Base-by-base conservation (phyloP, 73 alveolate genomes). In the Breviolum minutum region DNA sequence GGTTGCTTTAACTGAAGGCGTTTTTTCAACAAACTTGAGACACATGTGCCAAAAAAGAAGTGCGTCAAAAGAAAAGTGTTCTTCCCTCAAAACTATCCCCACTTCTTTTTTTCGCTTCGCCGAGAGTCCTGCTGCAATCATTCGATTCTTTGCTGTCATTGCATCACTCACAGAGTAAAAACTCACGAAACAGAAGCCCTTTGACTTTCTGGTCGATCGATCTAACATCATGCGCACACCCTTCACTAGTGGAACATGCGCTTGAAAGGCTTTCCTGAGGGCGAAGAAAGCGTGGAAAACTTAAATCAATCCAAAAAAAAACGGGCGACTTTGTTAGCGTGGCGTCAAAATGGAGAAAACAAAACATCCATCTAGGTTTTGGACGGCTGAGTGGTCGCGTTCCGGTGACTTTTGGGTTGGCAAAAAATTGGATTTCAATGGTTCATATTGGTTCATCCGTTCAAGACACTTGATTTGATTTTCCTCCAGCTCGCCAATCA, bases 131-230 rank as follows among this genome's bases (percentile, higher is more conserved):
- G 98, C 98, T 26, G 98, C 98, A 64, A 74, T 64, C 98, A 92
- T 92, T 60, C 98, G 98, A 63, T 92, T 92, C 69, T 76, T 92
- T 19, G 98, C 98, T 17, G 63, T 54, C 89, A 92, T 60, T 20
- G 98, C 98, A 74, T 92, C 98, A 84, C 98, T 92, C 54, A 92
- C 98, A 12, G 91, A 74, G 63, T 92, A 62, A 64, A 92, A 92
- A 61, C 40, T 74, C 91, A 92, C 98, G 90, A 92, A 92, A 84
- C 98, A 92, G 90, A 92, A 92, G 98, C 98, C 98, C 98, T 92
- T 92, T 60, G 98, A 92, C 80, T 92, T 92, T 29, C 98, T 92
- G 81, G 98, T 92, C 66, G 98, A 92, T 92, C 98, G 82, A 40
- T 92, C 98, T 60, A 92, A n/a, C 98, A 92, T 92, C 98, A 92